Base-by-base conservation (phyloP, 345 rosid genomes). In the Brassica incana region DNA sequence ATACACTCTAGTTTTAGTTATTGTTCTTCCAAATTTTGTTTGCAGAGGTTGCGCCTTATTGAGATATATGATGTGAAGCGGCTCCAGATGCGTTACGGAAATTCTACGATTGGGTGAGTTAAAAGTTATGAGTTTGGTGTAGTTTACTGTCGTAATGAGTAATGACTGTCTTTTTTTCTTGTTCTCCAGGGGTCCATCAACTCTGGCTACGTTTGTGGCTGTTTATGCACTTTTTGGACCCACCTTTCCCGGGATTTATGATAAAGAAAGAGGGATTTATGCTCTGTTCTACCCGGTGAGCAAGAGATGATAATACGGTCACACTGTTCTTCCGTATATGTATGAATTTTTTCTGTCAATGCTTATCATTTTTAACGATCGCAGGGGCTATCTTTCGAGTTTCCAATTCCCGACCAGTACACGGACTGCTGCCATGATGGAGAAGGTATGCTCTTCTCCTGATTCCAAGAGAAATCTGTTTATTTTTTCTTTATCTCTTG, bases 301-400 rank as follows among this genome's bases (percentile, higher is more conserved):
- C 74, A 30, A 29, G 36, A 16, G 14, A 75, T 6, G 2, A 18
- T 5, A 32, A 23, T 18, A 20, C 59, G 8, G 1, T 45, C 67
- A 63, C 18, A 68, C 29, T 50, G 66, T 56, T 64, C 14, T 9
- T 25, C 29, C 32, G 9, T 30, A 33, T 58, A 45, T 45, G 65
- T 18, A 18, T 80, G 71, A 69, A 2, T 74, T 58, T 69, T 0
- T 38, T 74, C 36, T 59, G 23, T 70, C 43, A 29, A 5, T 75
- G 18, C 32, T 64, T 23, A 30, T 27, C 58, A 29, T 16, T 14
- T 16, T 29, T 8, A 65, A 56, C 72, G 73, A 35, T 73, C 74
- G n/a, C 76, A 95, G 99, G 99, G 99, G 11, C 78, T 95, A n/a
- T 95, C 99, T 14, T 95, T 95, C 76, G 93, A 97, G 68, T 95